phyloP scores from a whole-genome alignment of 306 rosid species.

The Rubus parviflorus region DNA sequence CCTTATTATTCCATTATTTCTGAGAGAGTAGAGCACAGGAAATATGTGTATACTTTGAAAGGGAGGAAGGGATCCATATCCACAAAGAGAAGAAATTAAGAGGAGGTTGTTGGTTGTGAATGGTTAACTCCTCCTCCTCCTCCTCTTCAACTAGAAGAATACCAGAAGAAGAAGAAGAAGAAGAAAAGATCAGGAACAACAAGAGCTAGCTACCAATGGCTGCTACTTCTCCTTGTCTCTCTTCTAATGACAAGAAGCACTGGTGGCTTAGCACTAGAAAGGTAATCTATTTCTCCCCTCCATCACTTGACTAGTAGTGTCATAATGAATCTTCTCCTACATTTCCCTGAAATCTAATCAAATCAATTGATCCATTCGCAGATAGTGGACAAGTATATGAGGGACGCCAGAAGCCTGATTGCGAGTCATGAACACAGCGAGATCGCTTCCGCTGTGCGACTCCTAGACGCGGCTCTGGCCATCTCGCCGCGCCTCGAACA shows the following conservation, averaged over 20 bases:
- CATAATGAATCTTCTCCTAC: background rate
- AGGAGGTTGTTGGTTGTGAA: background rate
- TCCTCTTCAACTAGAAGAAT: background rate
- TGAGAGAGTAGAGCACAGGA: constrained; percentile 12
- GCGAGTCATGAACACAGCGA: constrained; percentile 70
- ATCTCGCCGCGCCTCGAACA: constrained; percentile 71
- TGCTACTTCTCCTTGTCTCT: constrained; percentile 45
- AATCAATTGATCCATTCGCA: constrained; percentile 14
- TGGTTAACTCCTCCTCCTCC: background rate
- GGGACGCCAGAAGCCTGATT: constrained; percentile 69
- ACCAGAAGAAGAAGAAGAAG: constrained; percentile 14
- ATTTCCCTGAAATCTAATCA: background rate
- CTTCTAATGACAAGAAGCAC: constrained; percentile 66
- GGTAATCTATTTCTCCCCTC: constrained; percentile 31
- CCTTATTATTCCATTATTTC: constrained; percentile 25
- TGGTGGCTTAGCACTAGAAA: constrained; percentile 94
- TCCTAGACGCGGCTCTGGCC: constrained; percentile 76
- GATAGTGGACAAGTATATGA: constrained; percentile 79
- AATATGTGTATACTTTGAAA: constrained; percentile 34
- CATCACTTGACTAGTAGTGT: too few species aligned
- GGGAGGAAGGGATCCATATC: constrained; percentile 3
- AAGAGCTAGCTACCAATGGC: constrained; percentile 55
- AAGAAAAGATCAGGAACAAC: background rate
- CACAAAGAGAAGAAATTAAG: background rate
- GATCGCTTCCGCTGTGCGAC: constrained; percentile 61